Evolutionary conservation across 2,329 filamentous ascomycete genomes (phyloP), one percentile per base, ranked within the genome.

Genomic region (Fusarium duplospermum): DNA sequence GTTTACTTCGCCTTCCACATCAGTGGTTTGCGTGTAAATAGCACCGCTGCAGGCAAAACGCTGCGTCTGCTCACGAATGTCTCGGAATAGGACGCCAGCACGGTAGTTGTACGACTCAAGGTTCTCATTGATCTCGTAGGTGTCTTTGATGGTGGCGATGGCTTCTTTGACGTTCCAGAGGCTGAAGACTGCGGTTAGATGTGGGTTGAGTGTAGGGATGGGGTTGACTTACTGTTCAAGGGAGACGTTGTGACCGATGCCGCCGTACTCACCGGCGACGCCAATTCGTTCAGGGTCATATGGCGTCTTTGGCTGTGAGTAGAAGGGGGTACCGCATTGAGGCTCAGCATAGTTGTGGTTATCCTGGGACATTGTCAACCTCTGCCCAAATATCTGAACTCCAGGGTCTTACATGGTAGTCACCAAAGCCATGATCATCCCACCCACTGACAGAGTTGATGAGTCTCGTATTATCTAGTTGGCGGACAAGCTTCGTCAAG

Each of bases 1-100:
- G 74, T 94, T 94, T 10, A 94, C 90, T 79, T 94, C 92, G 6
- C 92, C 92, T 79, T 94, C 92, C 0, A 94, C 92, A 75, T 94
- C 92, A 0, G 90, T 93, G 0, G 92, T 94, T 83, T 94, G 92
- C 1, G 92, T 94, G 87, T 91, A 94, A 0, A 94, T 88, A 13
- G 88, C 92, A 0, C 89, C 92, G 36, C 89, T 92, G 81, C 92
- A 94, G 0, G 89, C 86, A 65, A 86, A 93, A 13, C 81, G 82
- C 67, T 89, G 85, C 35, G 93, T 88, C 77, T 92, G 86, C 64
- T 91, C 88, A 40, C 87, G 86, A 4, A 93, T 85, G 75, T 93
- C 91, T 3, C 86, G 84, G 27, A 92, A 87, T 1, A 93, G 84
- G 18, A 87, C 75, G 47, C 91, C 87, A 1, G 89, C 87, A 59